phyloP scores from a whole-genome alignment of 2,329 filamentous ascomycete genomes.

The Aspergillus sp. region DNA sequence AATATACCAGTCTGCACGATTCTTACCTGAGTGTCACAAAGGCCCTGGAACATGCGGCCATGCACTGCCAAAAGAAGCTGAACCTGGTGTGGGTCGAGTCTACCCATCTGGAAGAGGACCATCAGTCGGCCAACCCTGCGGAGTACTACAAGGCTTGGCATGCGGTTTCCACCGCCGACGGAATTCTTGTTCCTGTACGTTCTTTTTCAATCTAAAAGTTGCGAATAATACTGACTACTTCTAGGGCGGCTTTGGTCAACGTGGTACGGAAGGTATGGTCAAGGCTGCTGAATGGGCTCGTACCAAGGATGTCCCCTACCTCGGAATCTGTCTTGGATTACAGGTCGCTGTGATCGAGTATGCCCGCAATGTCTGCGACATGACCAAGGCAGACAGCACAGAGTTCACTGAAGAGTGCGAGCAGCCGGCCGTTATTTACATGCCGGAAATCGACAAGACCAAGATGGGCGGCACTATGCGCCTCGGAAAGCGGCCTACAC shows the following conservation, averaged over 20 bases:
- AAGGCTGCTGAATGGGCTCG: constrained; percentile 84
- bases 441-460: constrained; percentile 83
- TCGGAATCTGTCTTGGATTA: constrained; percentile 91
- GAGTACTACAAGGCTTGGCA: constrained; percentile 88
- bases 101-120: constrained; percentile 75
- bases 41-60: constrained; percentile 86
- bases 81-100: constrained; percentile 85
- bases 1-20: constrained; percentile 85
- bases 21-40: constrained; percentile 85
- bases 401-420: constrained; percentile 62
- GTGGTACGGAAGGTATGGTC: constrained; percentile 91
- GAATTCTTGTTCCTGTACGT: constrained; percentile 54
- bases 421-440: constrained; percentile 79
- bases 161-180: constrained; percentile 68
- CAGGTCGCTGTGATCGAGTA: constrained; percentile 91
- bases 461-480: constrained; percentile 87
- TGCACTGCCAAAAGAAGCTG: constrained; percentile 80
- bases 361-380: constrained; percentile 74
- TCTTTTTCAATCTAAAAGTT: neutral
- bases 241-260: constrained; percentile 73
- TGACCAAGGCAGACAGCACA: constrained; percentile 60
- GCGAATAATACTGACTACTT: neutral
- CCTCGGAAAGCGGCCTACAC: constrained; percentile 72
- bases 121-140: constrained; percentile 65
- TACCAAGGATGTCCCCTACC: constrained; percentile 76